Evolutionary conservation across 139 green algal species (phyloP), one percentile per base, ranked within the genome.

Genomic region (Volvox reticuliferus): DNA sequence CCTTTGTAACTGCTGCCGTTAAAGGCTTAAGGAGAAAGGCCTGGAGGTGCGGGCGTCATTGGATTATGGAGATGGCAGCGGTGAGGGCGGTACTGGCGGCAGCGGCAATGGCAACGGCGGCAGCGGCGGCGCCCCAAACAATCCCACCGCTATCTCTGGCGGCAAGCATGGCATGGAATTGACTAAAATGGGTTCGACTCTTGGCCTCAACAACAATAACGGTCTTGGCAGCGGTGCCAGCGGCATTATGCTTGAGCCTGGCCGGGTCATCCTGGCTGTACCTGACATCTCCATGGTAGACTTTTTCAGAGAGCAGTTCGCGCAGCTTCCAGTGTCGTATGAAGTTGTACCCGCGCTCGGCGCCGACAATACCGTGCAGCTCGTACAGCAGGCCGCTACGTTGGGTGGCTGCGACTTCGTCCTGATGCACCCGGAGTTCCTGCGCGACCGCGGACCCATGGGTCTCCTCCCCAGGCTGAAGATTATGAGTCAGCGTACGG

Each of bases 381-480:
- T 95, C 65, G 91, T 91, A 35, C 89, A 92, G 88, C 94, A 96
- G 92, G 94, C 89, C 0, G 24, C 77, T 33, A n/a, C 44, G 28
- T 77, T 94, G 75, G 94, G 94, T 26, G 94, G 92, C 69, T 87
- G 89, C 44, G 94, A 96, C 88, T 94, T 91, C 65, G 92, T 95
- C 30, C 89, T 96, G 16, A 32, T 95, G 62, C 89, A 94, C 78
- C 94, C 94, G 37, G 94, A 96, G 87, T 94, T 94, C 80, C 88
- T 96, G 73, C 87, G 89, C 16, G 89, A 95, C 86, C 21, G 24
- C 21, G 50, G 26, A 44, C 89, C 89, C 13, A 36, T 50, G 19
- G 86, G 92, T 69, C 87, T 93, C 44, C 37, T 89, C 28, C 50
- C 32, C 20, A 71, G 86, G 24, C 84, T 95, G 36, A 61, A 65